These are phyloP conservation scores for Epichloe coenophiala DNA, from an alignment of 2,329 filamentous ascomycete genomes.

Conservation along the genomic window DNA sequence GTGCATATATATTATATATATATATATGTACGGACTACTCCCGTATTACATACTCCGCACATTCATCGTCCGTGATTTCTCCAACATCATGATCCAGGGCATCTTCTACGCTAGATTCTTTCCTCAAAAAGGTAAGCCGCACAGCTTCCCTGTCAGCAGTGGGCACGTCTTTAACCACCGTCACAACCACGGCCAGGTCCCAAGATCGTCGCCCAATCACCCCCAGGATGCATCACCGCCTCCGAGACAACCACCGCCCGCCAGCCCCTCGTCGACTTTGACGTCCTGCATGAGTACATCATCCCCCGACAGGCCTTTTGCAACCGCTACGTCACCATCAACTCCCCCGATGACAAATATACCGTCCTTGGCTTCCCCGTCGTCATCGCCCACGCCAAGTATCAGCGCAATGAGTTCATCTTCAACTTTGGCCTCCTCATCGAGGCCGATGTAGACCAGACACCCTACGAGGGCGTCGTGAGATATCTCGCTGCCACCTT, in stretches of 20 bases:
- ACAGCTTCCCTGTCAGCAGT: too few relatives aligned
- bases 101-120: conserved; percentile 61
- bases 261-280: conserved; percentile 66
- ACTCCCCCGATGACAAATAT: conserved; percentile 55
- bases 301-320: conserved; percentile 93
- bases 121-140: conserved; percentile 41
- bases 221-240: conserved; percentile 46
- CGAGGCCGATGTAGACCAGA: conserved; percentile 51
- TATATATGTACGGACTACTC: too few relatives aligned
- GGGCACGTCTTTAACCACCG: too few relatives aligned
- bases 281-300: conserved; percentile 78
- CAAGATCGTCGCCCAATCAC: conserved; percentile 39
- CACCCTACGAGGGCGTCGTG: conserved; percentile 73
- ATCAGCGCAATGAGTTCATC: conserved; percentile 90
- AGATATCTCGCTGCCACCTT: conserved; percentile 75
- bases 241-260: conserved; percentile 17
- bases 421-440: conserved; percentile 93
- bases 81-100: conserved; percentile 45
- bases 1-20: too few relatives aligned
- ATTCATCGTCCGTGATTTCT: too few relatives aligned
- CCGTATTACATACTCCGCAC: too few relatives aligned
- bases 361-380: conserved; percentile 80
- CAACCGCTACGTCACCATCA: conserved; percentile 75
- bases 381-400: conserved; percentile 69
- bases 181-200: background rate